Conservation (phyloP, 129 eudicot species). For the Arctium lappa region DNA sequence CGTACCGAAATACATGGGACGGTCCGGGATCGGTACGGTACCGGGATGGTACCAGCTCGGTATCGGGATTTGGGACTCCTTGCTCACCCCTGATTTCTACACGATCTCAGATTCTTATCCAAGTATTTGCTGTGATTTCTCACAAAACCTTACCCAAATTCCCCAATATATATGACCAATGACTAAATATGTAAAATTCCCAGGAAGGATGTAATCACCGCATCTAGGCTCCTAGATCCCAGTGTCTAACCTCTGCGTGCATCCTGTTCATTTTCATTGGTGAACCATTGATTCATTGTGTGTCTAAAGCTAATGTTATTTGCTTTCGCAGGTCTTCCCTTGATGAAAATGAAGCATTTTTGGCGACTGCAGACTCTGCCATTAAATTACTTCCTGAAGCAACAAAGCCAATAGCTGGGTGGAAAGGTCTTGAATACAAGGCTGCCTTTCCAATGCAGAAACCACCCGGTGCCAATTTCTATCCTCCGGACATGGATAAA, state of each 20-base stretch:
- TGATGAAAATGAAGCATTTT: slow-evolving; percentile 85
- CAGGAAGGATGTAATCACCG: too few species aligned
- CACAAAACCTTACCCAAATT: too few species aligned
- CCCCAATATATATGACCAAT: neutral
- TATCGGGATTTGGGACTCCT: too few species aligned
- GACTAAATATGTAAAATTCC: neutral
- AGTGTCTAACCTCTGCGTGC: neutral
- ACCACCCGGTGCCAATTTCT: slow-evolving; percentile 90
- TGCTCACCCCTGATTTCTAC: too few species aligned
- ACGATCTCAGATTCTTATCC: too few species aligned
- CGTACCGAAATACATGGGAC: too few species aligned
- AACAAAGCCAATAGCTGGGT: slow-evolving; percentile 61
- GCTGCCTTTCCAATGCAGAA: slow-evolving; percentile 68
- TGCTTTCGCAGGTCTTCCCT: slow-evolving; percentile 70
- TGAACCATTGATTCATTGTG: neutral
- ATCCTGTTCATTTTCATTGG: neutral
- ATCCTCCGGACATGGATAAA: slow-evolving; percentile 95
- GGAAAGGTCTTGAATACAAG: slow-evolving; percentile 89
- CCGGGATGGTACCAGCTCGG: too few species aligned
- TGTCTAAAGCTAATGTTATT: neutral
- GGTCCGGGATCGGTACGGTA: too few species aligned
- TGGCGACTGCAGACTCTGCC: slow-evolving; percentile 88
- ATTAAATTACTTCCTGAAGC: slow-evolving; percentile 61
- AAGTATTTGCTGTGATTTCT: too few species aligned
- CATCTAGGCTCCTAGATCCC: neutral